Percentiles rank a stretch among this genome's conserved stretches.
These are phyloP conservation scores for Heterobasidion irregulare DNA, from an alignment of 1,284 basidiomycete species.

Conservation along the genomic window DNA sequence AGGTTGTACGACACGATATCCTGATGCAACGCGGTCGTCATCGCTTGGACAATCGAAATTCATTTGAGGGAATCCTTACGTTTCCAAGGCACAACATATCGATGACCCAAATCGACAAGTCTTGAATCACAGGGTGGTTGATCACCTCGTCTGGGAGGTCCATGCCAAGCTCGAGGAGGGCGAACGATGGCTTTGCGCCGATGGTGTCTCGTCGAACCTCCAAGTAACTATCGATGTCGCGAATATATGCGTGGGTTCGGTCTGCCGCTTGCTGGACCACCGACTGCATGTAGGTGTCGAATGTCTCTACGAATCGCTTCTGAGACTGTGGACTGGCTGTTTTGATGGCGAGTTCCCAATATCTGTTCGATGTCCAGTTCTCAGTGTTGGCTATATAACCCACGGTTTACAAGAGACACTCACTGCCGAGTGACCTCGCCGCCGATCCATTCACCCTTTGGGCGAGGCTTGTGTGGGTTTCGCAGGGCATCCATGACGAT, in stretches of 20 bases:
- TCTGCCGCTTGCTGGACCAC: conserved; percentile 34
- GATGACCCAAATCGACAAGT: conserved; percentile 22
- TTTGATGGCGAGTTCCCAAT: conserved; percentile 27
- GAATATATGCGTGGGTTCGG: conserved; percentile 22
- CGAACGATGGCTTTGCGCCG: conserved; percentile 33
- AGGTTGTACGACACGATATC: conserved; percentile 34
- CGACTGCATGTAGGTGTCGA: conserved; percentile 28
- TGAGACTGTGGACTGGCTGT: conserved; percentile 25
- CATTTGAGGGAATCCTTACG: conserved; percentile 15
- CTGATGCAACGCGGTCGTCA: conserved; percentile 13
- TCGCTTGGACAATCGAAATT: not conserved
- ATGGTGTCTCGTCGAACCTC: conserved; percentile 30
- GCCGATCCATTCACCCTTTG: conserved; percentile 16
- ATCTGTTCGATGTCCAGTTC: conserved; percentile 16
- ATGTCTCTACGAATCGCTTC: conserved; percentile 29
- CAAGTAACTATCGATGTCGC: conserved; percentile 29
- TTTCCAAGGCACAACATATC: conserved; percentile 36
- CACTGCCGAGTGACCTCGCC: conserved; percentile 19
- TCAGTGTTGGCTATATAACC: not conserved
- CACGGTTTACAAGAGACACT: conserved; percentile 9
- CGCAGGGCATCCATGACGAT: conserved; percentile 24
- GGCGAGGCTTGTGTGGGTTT: conserved; percentile 17
- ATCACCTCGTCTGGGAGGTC: conserved; percentile 33
- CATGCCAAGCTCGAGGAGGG: conserved; percentile 25
- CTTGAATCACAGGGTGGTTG: conserved; percentile 27